Evolutionary conservation across 257 asterid genomes (phyloP).

Genomic region (Penstemon davidsonii): DNA sequence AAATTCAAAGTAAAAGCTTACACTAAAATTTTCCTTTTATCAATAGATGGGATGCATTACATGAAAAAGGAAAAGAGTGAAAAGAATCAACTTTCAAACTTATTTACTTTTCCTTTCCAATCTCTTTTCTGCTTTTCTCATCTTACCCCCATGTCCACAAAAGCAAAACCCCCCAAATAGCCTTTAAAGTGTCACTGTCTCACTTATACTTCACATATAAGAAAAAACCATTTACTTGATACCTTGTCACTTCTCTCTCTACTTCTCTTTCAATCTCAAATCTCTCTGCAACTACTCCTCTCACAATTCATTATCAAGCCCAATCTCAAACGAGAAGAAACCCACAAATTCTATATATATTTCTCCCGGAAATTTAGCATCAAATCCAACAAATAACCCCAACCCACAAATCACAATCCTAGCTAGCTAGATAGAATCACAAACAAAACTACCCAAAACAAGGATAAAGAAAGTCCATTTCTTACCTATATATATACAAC

Average conservation of each 20-base stretch:
- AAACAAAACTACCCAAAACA: constrained; percentile 6
- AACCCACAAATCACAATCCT: too few species aligned
- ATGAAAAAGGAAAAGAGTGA: constrained; percentile 39
- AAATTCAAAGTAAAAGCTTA: constrained; percentile 67
- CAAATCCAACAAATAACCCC: too few species aligned
- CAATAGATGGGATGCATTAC: constrained; percentile 37
- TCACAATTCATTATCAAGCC: too few species aligned
- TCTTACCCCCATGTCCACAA: constrained; percentile 59
- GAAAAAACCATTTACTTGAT: constrained; percentile 71
- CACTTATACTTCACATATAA: constrained; percentile 86
- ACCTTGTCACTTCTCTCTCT: constrained; percentile 25
- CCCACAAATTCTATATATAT: too few species aligned
- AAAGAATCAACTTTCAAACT: constrained; percentile 40
- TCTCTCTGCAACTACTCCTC: too few species aligned
- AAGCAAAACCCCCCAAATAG: constrained; percentile 31
- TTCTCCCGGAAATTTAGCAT: too few species aligned
- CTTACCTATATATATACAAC: not conserved
- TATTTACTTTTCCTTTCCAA: constrained; percentile 45
- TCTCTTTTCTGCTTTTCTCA: constrained; percentile 32
- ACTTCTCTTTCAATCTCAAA: constrained; percentile 23
- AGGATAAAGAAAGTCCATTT: not conserved
- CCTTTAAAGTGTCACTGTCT: constrained; percentile 77
- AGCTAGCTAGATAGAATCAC: not conserved
- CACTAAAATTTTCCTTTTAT: constrained; percentile 57
- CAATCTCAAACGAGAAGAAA: too few species aligned